These are phyloP conservation scores for Mycena sp. DNA, from an alignment of 1,284 basidiomycete genomes.

Conservation along the genomic window DNA sequence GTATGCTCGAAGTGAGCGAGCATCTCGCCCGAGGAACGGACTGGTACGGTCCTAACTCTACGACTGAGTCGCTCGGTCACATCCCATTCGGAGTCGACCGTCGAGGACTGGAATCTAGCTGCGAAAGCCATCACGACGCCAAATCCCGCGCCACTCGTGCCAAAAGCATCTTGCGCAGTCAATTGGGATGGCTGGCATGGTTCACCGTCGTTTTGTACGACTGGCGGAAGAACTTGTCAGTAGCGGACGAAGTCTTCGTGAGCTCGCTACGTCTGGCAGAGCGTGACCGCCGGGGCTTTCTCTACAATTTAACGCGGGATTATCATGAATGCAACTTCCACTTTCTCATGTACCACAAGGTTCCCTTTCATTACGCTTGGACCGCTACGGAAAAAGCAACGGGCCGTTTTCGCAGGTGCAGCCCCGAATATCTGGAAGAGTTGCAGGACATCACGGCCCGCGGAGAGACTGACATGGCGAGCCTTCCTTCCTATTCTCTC, in stretches of 20 bases:
- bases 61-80: too few species aligned
- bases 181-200: too few species aligned
- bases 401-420: background rate
- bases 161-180: too few species aligned
- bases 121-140: too few species aligned
- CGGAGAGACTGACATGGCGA: background rate
- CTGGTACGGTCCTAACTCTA: too few species aligned
- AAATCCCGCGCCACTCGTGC: too few species aligned
- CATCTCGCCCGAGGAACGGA: too few species aligned
- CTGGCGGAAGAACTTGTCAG: too few species aligned
- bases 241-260: background rate
- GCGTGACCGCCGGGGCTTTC: background rate
- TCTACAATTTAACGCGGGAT: background rate
- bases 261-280: background rate
- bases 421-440: background rate
- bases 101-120: too few species aligned
- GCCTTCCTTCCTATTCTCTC: background rate
- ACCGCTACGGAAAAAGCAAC: background rate
- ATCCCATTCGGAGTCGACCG: too few species aligned
- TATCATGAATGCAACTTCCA: background rate
- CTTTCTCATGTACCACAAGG: background rate
- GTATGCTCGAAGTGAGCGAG: too few species aligned
- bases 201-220: background rate
- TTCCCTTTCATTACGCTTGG: constrained; percentile 4
- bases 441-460: accelerated